Evolutionary conservation across 2,329 filamentous ascomycete genomes (phyloP).

Genomic region (Penicillium fuscoglaucum): DNA sequence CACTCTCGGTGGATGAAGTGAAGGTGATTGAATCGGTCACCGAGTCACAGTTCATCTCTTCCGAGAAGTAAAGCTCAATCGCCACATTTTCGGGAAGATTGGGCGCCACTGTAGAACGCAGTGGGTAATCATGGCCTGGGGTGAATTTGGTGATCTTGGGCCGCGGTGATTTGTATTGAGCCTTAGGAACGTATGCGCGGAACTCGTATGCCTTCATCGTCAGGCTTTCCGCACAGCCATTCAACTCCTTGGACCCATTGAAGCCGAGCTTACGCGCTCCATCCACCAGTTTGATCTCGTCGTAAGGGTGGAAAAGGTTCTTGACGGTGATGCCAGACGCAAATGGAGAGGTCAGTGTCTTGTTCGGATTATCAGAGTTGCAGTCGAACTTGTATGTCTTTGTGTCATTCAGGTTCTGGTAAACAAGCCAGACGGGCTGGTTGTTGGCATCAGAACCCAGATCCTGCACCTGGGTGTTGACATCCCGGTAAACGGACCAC

Average conservation of each 20-base stretch:
- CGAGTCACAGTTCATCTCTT: slow-evolving; percentile 59
- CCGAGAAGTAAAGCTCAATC: slow-evolving; percentile 56
- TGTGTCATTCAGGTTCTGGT: slow-evolving; percentile 49
- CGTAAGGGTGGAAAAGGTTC: slow-evolving; percentile 63
- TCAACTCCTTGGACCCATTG: slow-evolving; percentile 48
- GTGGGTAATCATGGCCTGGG: slow-evolving; percentile 61
- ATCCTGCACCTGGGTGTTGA: slow-evolving; percentile 53
- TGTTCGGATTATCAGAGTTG: slow-evolving; percentile 42
- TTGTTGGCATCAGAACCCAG: slow-evolving; percentile 44
- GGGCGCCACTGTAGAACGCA: slow-evolving; percentile 51
- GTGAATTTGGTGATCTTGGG: slow-evolving; percentile 61
- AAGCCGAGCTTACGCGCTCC: slow-evolving; percentile 50
- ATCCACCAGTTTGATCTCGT: slow-evolving; percentile 52
- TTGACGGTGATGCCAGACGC: slow-evolving; percentile 55
- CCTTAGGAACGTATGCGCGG: slow-evolving; percentile 59
- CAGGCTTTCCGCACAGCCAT: slow-evolving; percentile 57
- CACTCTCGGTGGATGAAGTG: slow-evolving; percentile 54
- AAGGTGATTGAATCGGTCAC: slow-evolving; percentile 53
- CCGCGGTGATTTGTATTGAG: slow-evolving; percentile 50
- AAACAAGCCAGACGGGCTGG: slow-evolving; percentile 48
- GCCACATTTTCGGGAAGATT: slow-evolving; percentile 50
- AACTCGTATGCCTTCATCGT: slow-evolving; percentile 60
- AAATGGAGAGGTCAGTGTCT: slow-evolving; percentile 59
- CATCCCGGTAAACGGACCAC: slow-evolving; percentile 59
- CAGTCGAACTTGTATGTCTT: slow-evolving; percentile 60